Conservation (phyloP, 2,329 filamentous ascomycete genomes). For the Fusarium buharicum region DNA sequence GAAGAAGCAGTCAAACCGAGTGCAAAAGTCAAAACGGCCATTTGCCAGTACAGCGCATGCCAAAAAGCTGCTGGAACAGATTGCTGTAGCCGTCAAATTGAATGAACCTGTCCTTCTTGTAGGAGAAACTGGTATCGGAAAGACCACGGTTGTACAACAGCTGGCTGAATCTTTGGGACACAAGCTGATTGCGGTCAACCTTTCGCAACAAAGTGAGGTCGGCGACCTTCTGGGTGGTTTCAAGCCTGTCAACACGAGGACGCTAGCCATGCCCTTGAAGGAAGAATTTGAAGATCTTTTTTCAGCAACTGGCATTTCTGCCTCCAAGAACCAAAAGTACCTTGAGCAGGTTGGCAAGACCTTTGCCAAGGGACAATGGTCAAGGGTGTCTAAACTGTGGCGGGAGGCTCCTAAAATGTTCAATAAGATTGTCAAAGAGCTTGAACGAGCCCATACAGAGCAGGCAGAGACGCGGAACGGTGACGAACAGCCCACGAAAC, state of each 20-base stretch:
- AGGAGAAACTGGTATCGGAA: constrained; percentile 98
- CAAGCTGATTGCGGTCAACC: constrained; percentile 90
- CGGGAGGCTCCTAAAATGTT: constrained; percentile 91
- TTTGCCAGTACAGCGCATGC: constrained; percentile 93
- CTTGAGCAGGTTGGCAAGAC: constrained; percentile 82
- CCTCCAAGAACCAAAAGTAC: constrained; percentile 88
- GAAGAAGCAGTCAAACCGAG: constrained; percentile 60
- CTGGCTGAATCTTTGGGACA: constrained; percentile 85
- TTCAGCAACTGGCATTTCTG: constrained; percentile 82
- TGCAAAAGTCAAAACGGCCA: constrained; percentile 67
- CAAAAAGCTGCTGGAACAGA: constrained; percentile 85
- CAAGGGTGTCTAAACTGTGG: constrained; percentile 86
- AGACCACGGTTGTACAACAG: constrained; percentile 96
- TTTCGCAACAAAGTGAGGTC: constrained; percentile 97
- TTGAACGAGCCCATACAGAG: constrained; percentile 58
- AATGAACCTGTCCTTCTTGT: constrained; percentile 93
- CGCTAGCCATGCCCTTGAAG: constrained; percentile 86
- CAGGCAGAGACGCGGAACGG: constrained; percentile 50
- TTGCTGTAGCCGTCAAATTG: constrained; percentile 82
- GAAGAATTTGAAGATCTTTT: constrained; percentile 96
- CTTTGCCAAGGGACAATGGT: constrained; percentile 86
- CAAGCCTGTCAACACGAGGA: constrained; percentile 93
- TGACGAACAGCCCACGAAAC: constrained; percentile 73
- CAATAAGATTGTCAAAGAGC: constrained; percentile 70
- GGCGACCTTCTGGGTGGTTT: constrained; percentile 96